Conservation (phyloP, 1,284 basidiomycete species). For the Malassezia arunalokei region DNA sequence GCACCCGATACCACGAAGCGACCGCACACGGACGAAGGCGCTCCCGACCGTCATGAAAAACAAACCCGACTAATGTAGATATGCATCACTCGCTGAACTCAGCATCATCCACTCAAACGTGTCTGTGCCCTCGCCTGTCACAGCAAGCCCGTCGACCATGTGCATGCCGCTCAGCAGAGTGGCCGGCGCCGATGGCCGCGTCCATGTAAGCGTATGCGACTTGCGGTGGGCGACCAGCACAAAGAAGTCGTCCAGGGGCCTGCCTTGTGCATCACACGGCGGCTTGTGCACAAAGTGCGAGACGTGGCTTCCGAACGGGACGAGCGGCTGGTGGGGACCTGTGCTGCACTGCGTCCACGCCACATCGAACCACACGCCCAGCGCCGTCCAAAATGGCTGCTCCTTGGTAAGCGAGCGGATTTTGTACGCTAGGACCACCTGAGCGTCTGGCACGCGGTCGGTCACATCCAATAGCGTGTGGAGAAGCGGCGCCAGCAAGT, state of each 20-base stretch:
- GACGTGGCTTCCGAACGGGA: conserved; percentile 1
- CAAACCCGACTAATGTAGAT: conserved; percentile 9
- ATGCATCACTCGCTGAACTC: conserved; percentile 2
- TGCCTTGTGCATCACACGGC: conserved; percentile 12
- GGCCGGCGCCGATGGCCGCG: conserved; percentile 19
- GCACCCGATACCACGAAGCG: neutral
- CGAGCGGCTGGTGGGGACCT: neutral
- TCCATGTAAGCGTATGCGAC: neutral
- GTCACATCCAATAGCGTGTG: conserved; percentile 33
- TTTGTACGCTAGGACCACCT: conserved; percentile 52
- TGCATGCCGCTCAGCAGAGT: conserved; percentile 21
- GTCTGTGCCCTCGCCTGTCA: conserved; percentile 14
- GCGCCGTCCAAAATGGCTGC: conserved; percentile 64
- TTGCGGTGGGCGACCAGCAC: conserved; percentile 3
- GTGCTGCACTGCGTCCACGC: conserved; percentile 50
- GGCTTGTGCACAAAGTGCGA: neutral
- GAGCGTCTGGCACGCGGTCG: neutral
- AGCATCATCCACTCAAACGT: conserved; percentile 33
- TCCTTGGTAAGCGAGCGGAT: conserved; percentile 65
- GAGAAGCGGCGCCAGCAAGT: conserved; percentile 37
- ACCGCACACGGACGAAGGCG: neutral
- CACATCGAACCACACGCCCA: conserved; percentile 69
- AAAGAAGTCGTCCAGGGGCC: conserved; percentile 12
- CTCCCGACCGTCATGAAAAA: neutral
- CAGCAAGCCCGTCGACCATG: conserved; percentile 2